Evolutionary conservation across 257 asterid genomes (phyloP).

Genomic region (Cruciata laevipes): DNA sequence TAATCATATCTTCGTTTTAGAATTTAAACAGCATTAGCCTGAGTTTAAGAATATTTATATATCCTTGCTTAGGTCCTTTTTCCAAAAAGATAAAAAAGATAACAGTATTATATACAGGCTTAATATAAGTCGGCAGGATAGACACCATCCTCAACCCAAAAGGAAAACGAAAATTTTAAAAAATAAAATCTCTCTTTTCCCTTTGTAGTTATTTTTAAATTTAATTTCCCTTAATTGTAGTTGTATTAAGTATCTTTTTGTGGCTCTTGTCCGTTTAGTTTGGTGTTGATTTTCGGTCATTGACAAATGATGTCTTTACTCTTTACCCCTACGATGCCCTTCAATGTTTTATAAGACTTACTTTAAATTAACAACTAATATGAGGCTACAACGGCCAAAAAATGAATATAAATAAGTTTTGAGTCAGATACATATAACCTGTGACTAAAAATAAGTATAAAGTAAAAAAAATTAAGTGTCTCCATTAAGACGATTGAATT

Average conservation of each 20-base stretch:
- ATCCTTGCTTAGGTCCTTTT: neutral
- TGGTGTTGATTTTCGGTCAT: neutral
- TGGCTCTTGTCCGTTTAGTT: neutral
- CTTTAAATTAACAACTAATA: too few species aligned
- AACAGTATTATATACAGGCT: neutral
- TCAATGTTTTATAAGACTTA: too few species aligned
- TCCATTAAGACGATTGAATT: too few species aligned
- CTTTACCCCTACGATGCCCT: too few species aligned
- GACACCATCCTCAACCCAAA: conserved; percentile 1
- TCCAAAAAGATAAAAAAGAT: neutral
- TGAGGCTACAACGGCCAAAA: too few species aligned
- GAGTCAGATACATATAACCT: too few species aligned
- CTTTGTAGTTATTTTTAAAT: neutral
- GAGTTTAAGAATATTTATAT: too few species aligned
- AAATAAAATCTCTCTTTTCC: neutral
- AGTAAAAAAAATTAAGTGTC: too few species aligned
- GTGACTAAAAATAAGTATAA: too few species aligned
- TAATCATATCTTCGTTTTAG: neutral
- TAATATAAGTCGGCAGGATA: neutral
- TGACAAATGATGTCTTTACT: neutral
- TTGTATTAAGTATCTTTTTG: too few species aligned
- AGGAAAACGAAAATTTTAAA: too few species aligned
- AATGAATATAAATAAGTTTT: too few species aligned
- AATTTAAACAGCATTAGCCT: neutral
- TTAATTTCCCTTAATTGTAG: neutral